phyloP scores from a whole-genome alignment of 257 asterid species.

The Phtheirospermum japonicum region DNA sequence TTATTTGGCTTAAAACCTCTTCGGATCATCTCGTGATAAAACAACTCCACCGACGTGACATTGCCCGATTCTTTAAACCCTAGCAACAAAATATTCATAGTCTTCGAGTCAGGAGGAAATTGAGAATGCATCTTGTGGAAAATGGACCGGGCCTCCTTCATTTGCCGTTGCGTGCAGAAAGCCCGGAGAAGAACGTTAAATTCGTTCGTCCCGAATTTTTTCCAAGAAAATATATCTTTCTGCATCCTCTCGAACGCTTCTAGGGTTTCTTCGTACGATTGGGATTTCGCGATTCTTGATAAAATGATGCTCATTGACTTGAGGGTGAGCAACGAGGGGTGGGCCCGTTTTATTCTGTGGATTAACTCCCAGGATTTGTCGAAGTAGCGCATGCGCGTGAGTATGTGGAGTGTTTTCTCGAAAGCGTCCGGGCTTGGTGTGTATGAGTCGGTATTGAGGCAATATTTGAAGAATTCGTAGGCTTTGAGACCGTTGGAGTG shows the following conservation, averaged over 20 bases:
- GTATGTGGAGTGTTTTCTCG: slow-evolving; percentile 86
- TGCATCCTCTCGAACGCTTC: slow-evolving; percentile 86
- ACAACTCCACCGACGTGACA: slow-evolving; percentile 77
- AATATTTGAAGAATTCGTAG: slow-evolving; percentile 61
- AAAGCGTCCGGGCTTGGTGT: slow-evolving; percentile 79
- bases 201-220: slow-evolving; percentile 63
- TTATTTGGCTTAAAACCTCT: slow-evolving; percentile 78
- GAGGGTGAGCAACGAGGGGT: slow-evolving; percentile 69
- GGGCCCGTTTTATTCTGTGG: slow-evolving; percentile 39
- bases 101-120: slow-evolving; percentile 70
- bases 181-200: slow-evolving; percentile 83
- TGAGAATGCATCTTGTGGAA: slow-evolving; percentile 64
- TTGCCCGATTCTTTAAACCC: slow-evolving; percentile 91
- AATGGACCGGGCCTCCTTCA: slow-evolving; percentile 82
- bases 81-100: slow-evolving; percentile 82
- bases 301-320: slow-evolving; percentile 89
- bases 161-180: slow-evolving; percentile 79
- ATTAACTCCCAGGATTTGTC: slow-evolving; percentile 82
- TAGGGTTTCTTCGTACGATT: slow-evolving; percentile 68
- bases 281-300: slow-evolving; percentile 73
- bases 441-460: slow-evolving; percentile 46
- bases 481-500: slow-evolving; percentile 92
- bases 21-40: slow-evolving; percentile 83
- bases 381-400: slow-evolving; percentile 86
- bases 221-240: slow-evolving; percentile 44